These are phyloP conservation scores for Starmerella tilneyi DNA, from an alignment of 805 yeast genomes.

Conservation along the genomic window DNA sequence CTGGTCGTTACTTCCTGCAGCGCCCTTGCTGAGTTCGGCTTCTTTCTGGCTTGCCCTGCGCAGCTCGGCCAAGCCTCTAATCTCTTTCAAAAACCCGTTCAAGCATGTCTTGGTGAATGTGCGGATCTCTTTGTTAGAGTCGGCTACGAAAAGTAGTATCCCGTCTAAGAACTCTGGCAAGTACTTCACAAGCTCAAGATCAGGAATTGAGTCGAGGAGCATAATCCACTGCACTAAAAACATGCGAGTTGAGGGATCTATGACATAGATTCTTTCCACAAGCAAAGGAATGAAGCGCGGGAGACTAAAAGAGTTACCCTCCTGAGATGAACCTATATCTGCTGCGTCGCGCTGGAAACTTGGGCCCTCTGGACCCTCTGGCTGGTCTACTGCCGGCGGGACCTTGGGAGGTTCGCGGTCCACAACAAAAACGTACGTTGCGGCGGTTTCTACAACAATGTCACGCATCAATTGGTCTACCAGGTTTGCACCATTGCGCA, in stretches of 20 bases:
- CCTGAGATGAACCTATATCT: neutral
- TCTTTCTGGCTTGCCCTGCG: slow-evolving; percentile 30
- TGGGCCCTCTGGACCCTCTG: slow-evolving; percentile 20
- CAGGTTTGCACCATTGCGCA: slow-evolving; percentile 89
- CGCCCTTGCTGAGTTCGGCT: neutral
- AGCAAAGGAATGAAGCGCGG: slow-evolving; percentile 84
- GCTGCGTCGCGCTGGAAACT: slow-evolving; percentile 10
- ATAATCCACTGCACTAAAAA: slow-evolving; percentile 90
- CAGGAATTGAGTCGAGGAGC: slow-evolving; percentile 85
- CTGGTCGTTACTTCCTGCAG: slow-evolving; percentile 15
- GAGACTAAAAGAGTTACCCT: slow-evolving; percentile 49
- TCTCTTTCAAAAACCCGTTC: slow-evolving; percentile 67
- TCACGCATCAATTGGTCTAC: slow-evolving; percentile 85
- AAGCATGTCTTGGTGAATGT: slow-evolving; percentile 72
- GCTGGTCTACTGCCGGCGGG: slow-evolving; percentile 44
- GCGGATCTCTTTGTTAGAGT: slow-evolving; percentile 76
- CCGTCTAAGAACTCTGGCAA: slow-evolving; percentile 86
- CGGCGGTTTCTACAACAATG: slow-evolving; percentile 87
- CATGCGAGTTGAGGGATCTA: slow-evolving; percentile 85
- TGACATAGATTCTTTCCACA: slow-evolving; percentile 80
- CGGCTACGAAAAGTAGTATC: slow-evolving; percentile 65
- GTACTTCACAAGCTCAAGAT: slow-evolving; percentile 73
- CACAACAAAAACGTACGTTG: slow-evolving; percentile 69
- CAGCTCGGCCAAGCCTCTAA: slow-evolving; percentile 63
- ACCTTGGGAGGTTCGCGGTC: slow-evolving; percentile 39